phyloP scores from a whole-genome alignment of 1,284 basidiomycete genomes.

The Cerioporus squamosus region DNA sequence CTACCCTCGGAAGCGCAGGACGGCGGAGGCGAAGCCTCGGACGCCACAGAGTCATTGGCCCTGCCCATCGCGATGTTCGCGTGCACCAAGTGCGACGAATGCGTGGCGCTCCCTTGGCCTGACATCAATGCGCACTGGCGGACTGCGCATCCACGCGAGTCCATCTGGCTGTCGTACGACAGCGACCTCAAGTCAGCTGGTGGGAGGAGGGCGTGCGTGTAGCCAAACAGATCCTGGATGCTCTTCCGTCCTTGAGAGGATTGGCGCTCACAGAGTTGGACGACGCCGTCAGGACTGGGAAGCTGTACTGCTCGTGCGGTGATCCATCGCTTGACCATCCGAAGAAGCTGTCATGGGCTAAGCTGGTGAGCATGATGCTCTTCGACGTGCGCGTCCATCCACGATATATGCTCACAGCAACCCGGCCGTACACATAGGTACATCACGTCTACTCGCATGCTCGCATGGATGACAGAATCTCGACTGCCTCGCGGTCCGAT shows the following conservation, averaged over 20 bases:
- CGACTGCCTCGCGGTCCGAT: no score
- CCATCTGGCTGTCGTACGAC: background rate
- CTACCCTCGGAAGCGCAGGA: no score
- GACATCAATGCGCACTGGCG: slow-evolving; percentile 11
- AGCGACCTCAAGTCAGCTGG: background rate
- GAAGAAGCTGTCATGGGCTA: background rate
- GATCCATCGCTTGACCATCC: slow-evolving; percentile 6
- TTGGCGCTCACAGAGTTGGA: background rate
- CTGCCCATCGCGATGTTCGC: slow-evolving; percentile 4
- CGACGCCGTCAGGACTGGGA: background rate
- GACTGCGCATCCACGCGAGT: background rate
- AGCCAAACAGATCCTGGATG: no score
- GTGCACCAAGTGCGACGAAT: background rate
- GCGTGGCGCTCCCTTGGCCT: background rate
- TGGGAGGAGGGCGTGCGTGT: no score
- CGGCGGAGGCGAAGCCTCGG: background rate
- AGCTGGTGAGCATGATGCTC: slow-evolving; percentile 3
- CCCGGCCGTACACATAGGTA: no score
- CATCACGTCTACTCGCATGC: no score
- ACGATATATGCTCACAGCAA: no score
- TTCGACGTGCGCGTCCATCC: no score
- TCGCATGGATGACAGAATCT: no score
- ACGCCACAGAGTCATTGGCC: no score
- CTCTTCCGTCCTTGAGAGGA: background rate
- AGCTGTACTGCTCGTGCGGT: slow-evolving; percentile 11